phyloP scores from a whole-genome alignment of 2,329 filamentous ascomycete genomes.

The Piedraia hortae region DNA sequence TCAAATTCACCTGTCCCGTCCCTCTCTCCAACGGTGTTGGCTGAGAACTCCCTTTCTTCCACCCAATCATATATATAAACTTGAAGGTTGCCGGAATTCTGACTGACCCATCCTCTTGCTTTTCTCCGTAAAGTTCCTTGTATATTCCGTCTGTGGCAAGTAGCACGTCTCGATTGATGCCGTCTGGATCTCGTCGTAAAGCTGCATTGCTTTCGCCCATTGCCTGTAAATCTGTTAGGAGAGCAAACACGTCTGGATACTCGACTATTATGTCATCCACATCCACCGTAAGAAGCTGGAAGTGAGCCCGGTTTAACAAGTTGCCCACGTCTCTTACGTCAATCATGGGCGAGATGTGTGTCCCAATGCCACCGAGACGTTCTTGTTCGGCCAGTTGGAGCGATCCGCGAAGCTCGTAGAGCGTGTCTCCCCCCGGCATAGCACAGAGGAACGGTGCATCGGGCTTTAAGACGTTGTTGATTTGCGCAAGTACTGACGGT shows the following conservation, averaged over 20 bases:
- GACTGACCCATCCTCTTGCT: slow-evolving; percentile 31
- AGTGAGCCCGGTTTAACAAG: slow-evolving; percentile 60
- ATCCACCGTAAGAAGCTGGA: slow-evolving; percentile 88
- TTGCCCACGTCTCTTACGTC: slow-evolving; percentile 82
- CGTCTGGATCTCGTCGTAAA: slow-evolving; percentile 52
- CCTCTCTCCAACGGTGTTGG: slow-evolving; percentile 55
- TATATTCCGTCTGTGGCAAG: slow-evolving; percentile 78
- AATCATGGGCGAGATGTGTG: slow-evolving; percentile 70
- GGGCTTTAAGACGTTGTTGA: slow-evolving; percentile 68
- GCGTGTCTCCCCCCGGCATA: slow-evolving; percentile 85
- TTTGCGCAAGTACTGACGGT: slow-evolving; percentile 54
- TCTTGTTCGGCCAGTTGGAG: slow-evolving; percentile 83
- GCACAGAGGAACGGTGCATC: slow-evolving; percentile 80
- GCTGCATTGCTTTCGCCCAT: slow-evolving; percentile 94
- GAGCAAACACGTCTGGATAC: slow-evolving; percentile 63
- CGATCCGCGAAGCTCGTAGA: slow-evolving; percentile 80
- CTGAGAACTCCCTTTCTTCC: slow-evolving; percentile 65
- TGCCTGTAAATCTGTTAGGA: slow-evolving; percentile 82
- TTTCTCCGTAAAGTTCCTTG: slow-evolving; percentile 54
- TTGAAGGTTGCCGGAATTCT: slow-evolving; percentile 65
- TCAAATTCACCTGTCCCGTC: slow-evolving; percentile 65
- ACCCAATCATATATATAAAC: slow-evolving; percentile 96
- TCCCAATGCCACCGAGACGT: slow-evolving; percentile 67
- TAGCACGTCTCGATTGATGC: slow-evolving; percentile 53
- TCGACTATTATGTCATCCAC: slow-evolving; percentile 93